phyloP scores from a whole-genome alignment of 768 basidiomycete genomes.

The Mycena leptocephala region DNA sequence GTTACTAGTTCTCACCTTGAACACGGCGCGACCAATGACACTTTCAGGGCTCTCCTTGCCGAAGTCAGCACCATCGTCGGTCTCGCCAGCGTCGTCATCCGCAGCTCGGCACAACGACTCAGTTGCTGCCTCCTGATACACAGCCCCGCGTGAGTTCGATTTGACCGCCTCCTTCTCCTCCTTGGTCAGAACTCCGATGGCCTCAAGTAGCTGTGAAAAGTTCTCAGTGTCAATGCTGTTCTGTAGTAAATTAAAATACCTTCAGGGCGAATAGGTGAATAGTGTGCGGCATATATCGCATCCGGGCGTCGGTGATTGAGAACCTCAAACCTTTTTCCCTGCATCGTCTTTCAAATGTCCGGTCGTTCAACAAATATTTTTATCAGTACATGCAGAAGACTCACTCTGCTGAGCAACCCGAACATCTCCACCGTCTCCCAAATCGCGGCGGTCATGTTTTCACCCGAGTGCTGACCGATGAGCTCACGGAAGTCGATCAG shows the following conservation, averaged over 20 bases:
- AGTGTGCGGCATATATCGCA: conserved; percentile 51
- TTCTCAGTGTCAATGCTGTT: background rate
- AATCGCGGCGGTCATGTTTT: conserved; percentile 53
- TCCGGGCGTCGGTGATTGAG: conserved; percentile 37
- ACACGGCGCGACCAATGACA: too few species aligned
- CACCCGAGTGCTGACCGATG: conserved; percentile 49
- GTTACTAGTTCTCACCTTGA: too few species aligned
- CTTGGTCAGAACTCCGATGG: background rate
- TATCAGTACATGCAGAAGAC: too few species aligned
- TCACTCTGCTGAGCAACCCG: conserved; percentile 40
- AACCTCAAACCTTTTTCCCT: conserved; percentile 40
- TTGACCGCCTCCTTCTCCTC: background rate
- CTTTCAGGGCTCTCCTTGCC: too few species aligned
- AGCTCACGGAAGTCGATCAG: conserved; percentile 53
- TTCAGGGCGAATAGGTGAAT: background rate
- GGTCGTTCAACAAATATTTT: conserved; percentile 20
- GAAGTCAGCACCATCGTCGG: background rate
- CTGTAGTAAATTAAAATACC: background rate
- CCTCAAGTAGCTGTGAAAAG: background rate
- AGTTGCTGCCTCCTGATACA: background rate
- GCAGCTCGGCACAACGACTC: too few species aligned
- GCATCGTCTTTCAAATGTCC: conserved; percentile 35
- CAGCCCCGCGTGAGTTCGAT: background rate
- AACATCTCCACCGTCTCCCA: conserved; percentile 49
- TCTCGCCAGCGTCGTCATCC: background rate